Percentiles rank a stretch among this genome's conserved stretches.
Evolutionary conservation across 2,329 filamentous ascomycete species (phyloP).

Genomic region (Metarhizium guizhouense): DNA sequence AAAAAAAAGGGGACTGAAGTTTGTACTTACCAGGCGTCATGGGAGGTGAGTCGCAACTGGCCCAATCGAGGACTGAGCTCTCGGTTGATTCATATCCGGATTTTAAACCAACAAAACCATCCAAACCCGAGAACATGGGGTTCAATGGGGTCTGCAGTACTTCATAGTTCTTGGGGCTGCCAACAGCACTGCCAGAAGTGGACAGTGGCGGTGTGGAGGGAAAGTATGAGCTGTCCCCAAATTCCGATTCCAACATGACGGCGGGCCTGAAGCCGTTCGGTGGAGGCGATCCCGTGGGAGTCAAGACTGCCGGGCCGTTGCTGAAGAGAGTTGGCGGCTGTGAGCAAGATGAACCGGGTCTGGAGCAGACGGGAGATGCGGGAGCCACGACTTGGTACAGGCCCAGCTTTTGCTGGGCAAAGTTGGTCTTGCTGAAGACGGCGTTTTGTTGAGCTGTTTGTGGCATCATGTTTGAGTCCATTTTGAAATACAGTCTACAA

Average conservation of each 20-base stretch:
- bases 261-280: conserved; percentile 66
- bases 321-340: conserved; percentile 50
- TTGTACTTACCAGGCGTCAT: conserved; percentile 79
- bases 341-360: conserved; percentile 57
- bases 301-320: conserved; percentile 55
- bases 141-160: conserved; percentile 76
- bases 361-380: conserved; percentile 54
- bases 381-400: conserved; percentile 46
- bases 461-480: conserved; percentile 55
- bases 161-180: conserved; percentile 74
- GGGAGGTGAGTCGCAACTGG: conserved; percentile 68
- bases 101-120: conserved; percentile 56
- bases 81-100: conserved; percentile 64
- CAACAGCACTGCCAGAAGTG: conserved; percentile 72
- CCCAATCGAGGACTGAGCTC: conserved; percentile 69
- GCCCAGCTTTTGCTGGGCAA: conserved; percentile 11
- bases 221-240: conserved; percentile 61
- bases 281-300: conserved; percentile 67
- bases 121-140: conserved; percentile 65
- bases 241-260: conserved; percentile 72
- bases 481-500: conserved; percentile 29
- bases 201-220: conserved; percentile 85
- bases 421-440: conserved; percentile 58
- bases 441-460: conserved; percentile 61
- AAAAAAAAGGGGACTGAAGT: conserved; percentile 5